Evolutionary conservation across 148 eudicot species (phyloP), one percentile per base, ranked within the genome.

Genomic region (Spergularia marina): DNA sequence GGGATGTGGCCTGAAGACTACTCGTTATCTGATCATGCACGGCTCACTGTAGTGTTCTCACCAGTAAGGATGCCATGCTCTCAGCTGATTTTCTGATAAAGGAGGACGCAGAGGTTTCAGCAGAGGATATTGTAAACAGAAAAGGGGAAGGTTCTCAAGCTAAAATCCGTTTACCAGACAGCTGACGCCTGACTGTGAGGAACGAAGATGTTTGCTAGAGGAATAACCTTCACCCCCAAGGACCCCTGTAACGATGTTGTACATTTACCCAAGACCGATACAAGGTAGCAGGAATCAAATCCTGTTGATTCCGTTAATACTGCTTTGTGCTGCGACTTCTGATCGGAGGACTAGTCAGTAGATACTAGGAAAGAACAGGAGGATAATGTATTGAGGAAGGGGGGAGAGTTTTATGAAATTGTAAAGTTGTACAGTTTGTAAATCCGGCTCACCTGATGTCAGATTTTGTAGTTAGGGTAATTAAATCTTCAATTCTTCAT

Each of bases 1-100:
- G 99, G 99, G 71, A 81, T 81, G 86, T 96, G 99, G 98, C 99
- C 99, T 2, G 95, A 96, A 80, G 92, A 96, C 71, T 96, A 92
- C 77, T 92, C 96, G 18, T 90, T 96, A 73, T 96, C 99, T 36
- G 99, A 96, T 76, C 99, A 96, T 83, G 99, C 99, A 70, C 94
- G 98, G 21, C 89, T 96, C 12, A 96, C 99, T 11, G 99, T 92
- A 49, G 98, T 92, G 4, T 91, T 96, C 76, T 92, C 97, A 68
- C 99, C 99, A 9, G 86, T 91, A 40, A 85, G 89, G 76, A 92
- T 96, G 98, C 94, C 97, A 6, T 91, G 99, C 79, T 81, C 87
- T 49, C 86, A 87, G 74, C 72, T 85, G 68, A 76, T 81, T 21
- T 76, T 82, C 51, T 87, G 85, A 84, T 68, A 68, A 65, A 68